Conservation (phyloP, 164 flowering plant species). For the Piper betle region DNA sequence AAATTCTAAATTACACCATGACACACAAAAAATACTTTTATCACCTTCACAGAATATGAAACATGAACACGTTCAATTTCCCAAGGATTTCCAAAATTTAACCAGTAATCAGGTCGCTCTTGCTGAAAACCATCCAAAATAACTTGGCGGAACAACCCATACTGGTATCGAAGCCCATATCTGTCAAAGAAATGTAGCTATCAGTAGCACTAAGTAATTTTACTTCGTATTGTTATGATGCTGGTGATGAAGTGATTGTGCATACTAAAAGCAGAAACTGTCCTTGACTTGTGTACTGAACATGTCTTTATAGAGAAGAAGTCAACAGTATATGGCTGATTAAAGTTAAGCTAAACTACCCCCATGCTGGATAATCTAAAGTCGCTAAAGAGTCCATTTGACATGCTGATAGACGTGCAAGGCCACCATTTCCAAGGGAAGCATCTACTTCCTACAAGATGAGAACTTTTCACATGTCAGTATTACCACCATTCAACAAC, state of each 20-base stretch:
- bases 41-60: conserved; percentile 45
- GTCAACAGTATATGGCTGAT: not conserved
- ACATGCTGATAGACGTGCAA: conserved; percentile 52
- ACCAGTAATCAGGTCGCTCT: conserved; percentile 55
- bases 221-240: not conserved
- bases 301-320: not conserved
- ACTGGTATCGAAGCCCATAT: conserved; percentile 49
- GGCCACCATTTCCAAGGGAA: conserved; percentile 57
- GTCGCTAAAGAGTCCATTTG: conserved; percentile 52
- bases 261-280: not conserved
- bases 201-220: not conserved
- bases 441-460: conserved; percentile 47
- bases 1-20: not conserved
- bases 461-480: not conserved
- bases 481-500: not conserved
- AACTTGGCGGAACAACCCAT: conserved; percentile 46
- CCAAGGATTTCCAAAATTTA: conserved; percentile 58
- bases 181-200: conserved; percentile 16
- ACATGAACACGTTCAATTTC: conserved; percentile 51
- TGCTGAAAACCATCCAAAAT: conserved; percentile 48
- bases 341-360: conserved; percentile 13
- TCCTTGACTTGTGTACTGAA: not conserved
- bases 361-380: conserved; percentile 48
- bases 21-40: not conserved
- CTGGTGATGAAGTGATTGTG: too few species aligned